Evolutionary conservation across 495 filamentous ascomycete genomes (phyloP), one percentile per base, ranked within the genome.

Genomic region (Cercophora newfieldiana): DNA sequence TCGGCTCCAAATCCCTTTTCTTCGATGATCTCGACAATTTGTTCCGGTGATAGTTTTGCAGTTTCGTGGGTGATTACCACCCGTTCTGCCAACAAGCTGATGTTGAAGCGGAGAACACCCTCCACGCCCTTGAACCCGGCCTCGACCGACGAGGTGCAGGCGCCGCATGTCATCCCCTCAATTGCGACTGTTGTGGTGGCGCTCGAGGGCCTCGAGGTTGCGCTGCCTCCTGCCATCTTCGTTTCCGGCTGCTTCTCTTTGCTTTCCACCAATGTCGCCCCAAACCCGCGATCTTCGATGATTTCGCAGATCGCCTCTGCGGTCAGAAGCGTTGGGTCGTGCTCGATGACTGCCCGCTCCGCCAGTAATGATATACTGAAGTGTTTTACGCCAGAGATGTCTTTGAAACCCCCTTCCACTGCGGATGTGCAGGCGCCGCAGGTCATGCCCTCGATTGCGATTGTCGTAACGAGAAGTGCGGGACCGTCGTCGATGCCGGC

Each of bases 151-250:
- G 92, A 91, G 7, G 94, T 97, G 72, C 94, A 99, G 33, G 94
- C 93, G 50, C 94, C 94, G 72, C 94, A 97, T 7, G 95, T 98
- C 95, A 99, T 99, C 26, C 95, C 95, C 68, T 93, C 91, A n/a
- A 98, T 88, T 19, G 91, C 89, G 50, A 98, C 79, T 0, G 91
- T 99, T 10, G 93, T 97, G 4, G 85, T 88, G 8, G 88, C 88
- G 19, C 86, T 64, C 48, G 71, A 59, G 0, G 71, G 54, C 18
- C 62, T 64, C 31, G 66, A 21, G 55, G 12, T 44, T 16, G 37
- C 37, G 37, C 69, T 68, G 0, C 48, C n/a, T 2, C 31, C 64
- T 1, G 66, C 85, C 77, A 63, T 77, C 68, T 69, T 72, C 58
- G 64, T 66, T 18, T 66, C 70, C 7, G 79, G 66, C 47, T 72